Evolutionary conservation across 2,329 filamentous ascomycete genomes (phyloP).

Genomic region (Colletotrichum melonis): DNA sequence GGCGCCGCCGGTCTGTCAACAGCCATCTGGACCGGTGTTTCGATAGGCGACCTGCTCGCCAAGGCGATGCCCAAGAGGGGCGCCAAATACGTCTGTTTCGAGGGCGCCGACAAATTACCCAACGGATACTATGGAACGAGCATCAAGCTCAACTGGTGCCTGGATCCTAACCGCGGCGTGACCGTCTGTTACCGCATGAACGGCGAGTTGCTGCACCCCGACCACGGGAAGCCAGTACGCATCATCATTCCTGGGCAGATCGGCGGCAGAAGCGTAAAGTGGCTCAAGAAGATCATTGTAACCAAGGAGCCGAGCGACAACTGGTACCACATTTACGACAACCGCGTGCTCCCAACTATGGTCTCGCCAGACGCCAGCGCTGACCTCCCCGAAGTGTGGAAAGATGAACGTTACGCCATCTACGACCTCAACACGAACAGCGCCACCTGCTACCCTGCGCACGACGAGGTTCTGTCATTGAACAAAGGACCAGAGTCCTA

Average conservation of each 20-base stretch:
- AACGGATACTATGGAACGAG: slow-evolving; percentile 92
- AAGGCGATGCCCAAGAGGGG: slow-evolving; percentile 74
- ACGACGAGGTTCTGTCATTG: slow-evolving; percentile 75
- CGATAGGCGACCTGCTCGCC: slow-evolving; percentile 77
- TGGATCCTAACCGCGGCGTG: slow-evolving; percentile 85
- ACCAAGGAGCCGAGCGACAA: slow-evolving; percentile 86
- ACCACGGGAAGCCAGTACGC: slow-evolving; percentile 87
- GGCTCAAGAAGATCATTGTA: slow-evolving; percentile 84
- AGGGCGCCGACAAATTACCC: slow-evolving; percentile 87
- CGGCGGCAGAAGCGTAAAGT: slow-evolving; percentile 92
- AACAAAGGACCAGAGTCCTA: slow-evolving; percentile 59
- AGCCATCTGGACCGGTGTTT: slow-evolving; percentile 86
- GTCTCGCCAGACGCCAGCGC: slow-evolving; percentile 84
- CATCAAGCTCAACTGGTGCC: slow-evolving; percentile 87
- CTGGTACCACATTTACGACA: slow-evolving; percentile 97
- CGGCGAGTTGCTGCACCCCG: slow-evolving; percentile 80
- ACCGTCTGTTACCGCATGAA: slow-evolving; percentile 95
- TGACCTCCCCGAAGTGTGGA: slow-evolving; percentile 82
- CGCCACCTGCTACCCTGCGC: slow-evolving; percentile 81
- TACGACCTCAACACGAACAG: slow-evolving; percentile 93
- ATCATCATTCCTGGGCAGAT: slow-evolving; percentile 92
- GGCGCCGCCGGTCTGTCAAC: slow-evolving; percentile 89
- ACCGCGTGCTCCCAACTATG: slow-evolving; percentile 88
- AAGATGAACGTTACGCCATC: slow-evolving; percentile 90
- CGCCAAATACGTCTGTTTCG: slow-evolving; percentile 89